A percentile compares a stretch with the other conserved stretches of the same genome.
These are phyloP conservation scores for Eimeria zaria DNA, from an alignment of 169 alveolate genomes.

Conservation along the genomic window DNA sequence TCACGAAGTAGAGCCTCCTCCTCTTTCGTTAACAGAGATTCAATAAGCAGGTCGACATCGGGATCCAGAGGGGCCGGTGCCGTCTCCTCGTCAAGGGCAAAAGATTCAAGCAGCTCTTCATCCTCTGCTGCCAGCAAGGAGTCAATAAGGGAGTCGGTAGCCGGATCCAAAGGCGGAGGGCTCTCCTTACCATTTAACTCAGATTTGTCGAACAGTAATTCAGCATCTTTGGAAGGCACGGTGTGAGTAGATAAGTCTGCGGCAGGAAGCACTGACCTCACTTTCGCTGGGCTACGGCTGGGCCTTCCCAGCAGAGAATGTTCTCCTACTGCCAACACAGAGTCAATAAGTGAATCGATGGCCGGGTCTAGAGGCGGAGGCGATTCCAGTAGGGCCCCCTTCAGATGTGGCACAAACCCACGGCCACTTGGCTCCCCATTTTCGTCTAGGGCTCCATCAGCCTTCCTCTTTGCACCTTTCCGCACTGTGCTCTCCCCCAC, in stretches of 20 bases:
- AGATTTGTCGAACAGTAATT: background rate
- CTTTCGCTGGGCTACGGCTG: background rate
- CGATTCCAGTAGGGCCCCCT: background rate
- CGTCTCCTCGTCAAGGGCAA: background rate
- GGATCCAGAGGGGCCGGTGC: background rate
- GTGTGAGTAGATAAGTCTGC: background rate
- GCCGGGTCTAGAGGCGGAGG: background rate
- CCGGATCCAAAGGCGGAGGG: background rate
- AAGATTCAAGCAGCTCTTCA: background rate
- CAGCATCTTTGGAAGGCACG: background rate
- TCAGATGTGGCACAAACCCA: background rate
- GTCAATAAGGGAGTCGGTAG: background rate
- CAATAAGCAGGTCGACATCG: background rate
- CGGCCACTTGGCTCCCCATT: background rate
- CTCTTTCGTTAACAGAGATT: background rate
- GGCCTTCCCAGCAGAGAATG: background rate
- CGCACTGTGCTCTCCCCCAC: background rate
- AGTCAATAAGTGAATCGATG: background rate
- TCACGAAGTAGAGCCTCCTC: background rate
- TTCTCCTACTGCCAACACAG: slow-evolving; percentile 20
- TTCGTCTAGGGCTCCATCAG: background rate
- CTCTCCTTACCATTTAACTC: background rate
- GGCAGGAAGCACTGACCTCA: background rate
- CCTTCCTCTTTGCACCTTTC: background rate
- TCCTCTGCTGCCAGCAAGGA: background rate